phyloP scores from a whole-genome alignment of 345 rosid genomes.

The Lagerstroemia speciosa region DNA sequence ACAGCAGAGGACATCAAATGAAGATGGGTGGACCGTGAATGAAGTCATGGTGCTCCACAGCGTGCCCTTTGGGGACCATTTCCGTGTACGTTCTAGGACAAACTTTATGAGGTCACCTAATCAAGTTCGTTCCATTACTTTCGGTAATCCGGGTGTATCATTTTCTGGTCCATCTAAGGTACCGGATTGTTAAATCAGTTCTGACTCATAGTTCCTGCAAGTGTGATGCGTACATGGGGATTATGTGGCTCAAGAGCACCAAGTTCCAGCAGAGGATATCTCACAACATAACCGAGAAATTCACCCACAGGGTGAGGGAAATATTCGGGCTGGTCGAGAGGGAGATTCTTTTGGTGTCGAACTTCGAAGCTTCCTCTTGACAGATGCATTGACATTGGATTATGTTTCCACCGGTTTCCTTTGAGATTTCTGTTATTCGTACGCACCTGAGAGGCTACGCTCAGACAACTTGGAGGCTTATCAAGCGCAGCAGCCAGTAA shows the following conservation, averaged over 20 bases:
- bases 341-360: constrained; percentile 25
- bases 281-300: constrained; percentile 50
- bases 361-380: background rate
- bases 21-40: constrained; percentile 58
- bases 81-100: constrained; percentile 28
- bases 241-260: constrained; percentile 61
- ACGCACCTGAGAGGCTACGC: background rate
- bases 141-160: background rate
- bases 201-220: constrained; percentile 42
- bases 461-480: background rate
- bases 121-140: too few relatives aligned
- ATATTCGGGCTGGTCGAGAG: constrained; percentile 51
- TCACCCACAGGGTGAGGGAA: constrained; percentile 39
- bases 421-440: background rate
- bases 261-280: constrained; percentile 67
- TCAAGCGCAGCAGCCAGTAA: background rate
- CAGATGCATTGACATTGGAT: background rate
- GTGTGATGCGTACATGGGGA: constrained; percentile 43
- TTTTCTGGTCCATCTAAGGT: constrained; percentile 8
- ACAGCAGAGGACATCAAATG: constrained; percentile 45
- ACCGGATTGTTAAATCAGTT: constrained; percentile 40
- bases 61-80: constrained; percentile 61
- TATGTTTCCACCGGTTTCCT: background rate
- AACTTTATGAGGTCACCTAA: background rate
- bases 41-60: constrained; percentile 58